A percentile compares a stretch with the other conserved stretches of the same genome.
These are phyloP conservation scores for Plantago ovata DNA, from an alignment of 257 asterid species.

Conservation along the genomic window DNA sequence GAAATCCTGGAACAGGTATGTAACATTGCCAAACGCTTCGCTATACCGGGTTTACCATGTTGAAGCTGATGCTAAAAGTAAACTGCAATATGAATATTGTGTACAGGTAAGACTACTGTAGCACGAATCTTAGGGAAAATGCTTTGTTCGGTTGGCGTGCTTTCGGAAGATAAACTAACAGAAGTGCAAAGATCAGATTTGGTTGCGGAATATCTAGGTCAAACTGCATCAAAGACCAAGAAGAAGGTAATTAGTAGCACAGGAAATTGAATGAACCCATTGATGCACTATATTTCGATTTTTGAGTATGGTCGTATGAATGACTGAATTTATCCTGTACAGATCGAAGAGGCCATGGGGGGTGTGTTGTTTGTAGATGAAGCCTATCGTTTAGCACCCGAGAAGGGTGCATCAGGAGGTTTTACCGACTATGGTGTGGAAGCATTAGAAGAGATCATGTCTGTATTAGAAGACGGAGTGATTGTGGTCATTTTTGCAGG, in stretches of 20 bases:
- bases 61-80: background rate
- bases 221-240: slow-evolving; percentile 82
- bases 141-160: slow-evolving; percentile 81
- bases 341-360: slow-evolving; percentile 91
- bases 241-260: slow-evolving; percentile 42
- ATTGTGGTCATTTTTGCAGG: slow-evolving; percentile 83
- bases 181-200: slow-evolving; percentile 95
- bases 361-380: slow-evolving; percentile 94
- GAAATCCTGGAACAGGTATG: slow-evolving; percentile 94
- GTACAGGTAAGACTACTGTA: slow-evolving; percentile 80
- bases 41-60: too few species aligned
- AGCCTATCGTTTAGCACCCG: slow-evolving; percentile 86
- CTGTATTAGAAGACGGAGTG: slow-evolving; percentile 74
- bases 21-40: slow-evolving; percentile 6
- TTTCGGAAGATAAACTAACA: slow-evolving; percentile 70
- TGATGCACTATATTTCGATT: background rate
- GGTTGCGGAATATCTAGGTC: slow-evolving; percentile 84
- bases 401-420: slow-evolving; percentile 58
- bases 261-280: background rate
- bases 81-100: slow-evolving; percentile 6
- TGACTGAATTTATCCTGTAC: background rate
- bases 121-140: slow-evolving; percentile 84
- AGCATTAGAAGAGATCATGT: slow-evolving; percentile 95
- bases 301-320: background rate
- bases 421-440: slow-evolving; percentile 82